Evolutionary conservation across 73 alveolate genomes (phyloP).

Genomic region (Paramecium biaurelia): DNA sequence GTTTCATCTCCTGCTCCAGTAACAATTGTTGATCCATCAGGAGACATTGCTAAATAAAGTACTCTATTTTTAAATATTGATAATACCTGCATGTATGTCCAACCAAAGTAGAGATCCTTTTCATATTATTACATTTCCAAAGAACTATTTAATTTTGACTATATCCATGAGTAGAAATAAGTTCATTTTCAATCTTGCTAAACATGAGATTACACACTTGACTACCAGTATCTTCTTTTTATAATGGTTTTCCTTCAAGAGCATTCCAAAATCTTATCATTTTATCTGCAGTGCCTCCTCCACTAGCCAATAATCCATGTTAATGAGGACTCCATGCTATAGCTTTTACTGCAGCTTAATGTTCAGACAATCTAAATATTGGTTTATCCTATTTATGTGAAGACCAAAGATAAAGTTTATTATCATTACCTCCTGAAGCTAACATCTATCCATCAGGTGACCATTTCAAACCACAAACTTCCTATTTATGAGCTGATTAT

Average conservation of each 20-base stretch:
- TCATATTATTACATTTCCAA: constrained; percentile 96
- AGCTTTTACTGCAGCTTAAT: constrained; percentile 99
- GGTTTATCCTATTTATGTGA: constrained; percentile 74
- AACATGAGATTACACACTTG: constrained; percentile 97
- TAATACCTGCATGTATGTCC: constrained; percentile 71
- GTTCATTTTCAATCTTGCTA: constrained; percentile 94
- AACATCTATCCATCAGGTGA: constrained; percentile 94
- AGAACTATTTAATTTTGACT: constrained; percentile 91
- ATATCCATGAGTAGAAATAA: constrained; percentile 99
- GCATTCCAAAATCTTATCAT: constrained; percentile 99
- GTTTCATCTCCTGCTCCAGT: constrained; percentile 93
- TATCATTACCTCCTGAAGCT: constrained; percentile 99
- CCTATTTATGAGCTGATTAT: constrained; percentile 87
- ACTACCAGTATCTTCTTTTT: constrained; percentile 94
- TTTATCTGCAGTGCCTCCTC: constrained; percentile 99
- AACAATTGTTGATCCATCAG: constrained; percentile 80
- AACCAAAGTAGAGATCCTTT: constrained; percentile 87
- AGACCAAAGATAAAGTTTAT: constrained; percentile 96
- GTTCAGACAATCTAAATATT: constrained; percentile 81
- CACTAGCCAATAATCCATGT: constrained; percentile 95
- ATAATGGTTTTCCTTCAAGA: constrained; percentile 71
- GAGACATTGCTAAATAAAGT: constrained; percentile 76
- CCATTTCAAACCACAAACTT: constrained; percentile 99
- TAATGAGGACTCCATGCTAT: constrained; percentile 99
- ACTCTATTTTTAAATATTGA: not conserved